Conservation (phyloP, 192 early-diverging fungal genomes). For the Globomyces pollinis-pini region DNA sequence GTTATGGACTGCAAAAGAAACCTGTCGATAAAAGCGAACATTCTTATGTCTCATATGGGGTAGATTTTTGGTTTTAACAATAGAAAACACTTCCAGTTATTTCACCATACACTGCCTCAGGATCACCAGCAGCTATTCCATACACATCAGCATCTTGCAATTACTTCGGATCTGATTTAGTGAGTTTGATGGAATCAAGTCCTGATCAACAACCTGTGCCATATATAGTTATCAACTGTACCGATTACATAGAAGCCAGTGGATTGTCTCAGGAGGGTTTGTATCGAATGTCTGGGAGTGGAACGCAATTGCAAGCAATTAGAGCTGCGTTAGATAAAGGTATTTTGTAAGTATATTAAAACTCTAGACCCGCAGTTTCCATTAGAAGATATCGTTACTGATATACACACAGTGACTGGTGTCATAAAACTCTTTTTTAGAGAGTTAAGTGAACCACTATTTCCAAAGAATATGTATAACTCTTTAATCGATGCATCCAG, state of each 20-base stretch:
- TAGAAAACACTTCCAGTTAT: neutral
- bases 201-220: constrained; percentile 71
- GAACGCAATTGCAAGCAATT: constrained; percentile 64
- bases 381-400: constrained; percentile 52
- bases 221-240: constrained; percentile 68
- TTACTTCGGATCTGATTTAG: constrained; percentile 71
- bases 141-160: constrained; percentile 15
- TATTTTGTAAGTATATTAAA: too few relatives aligned
- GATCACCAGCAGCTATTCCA: constrained; percentile 26
- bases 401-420: constrained; percentile 78
- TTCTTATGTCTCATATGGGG: constrained; percentile 15
- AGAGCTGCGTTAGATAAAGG: constrained; percentile 64
- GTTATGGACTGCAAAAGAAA: constrained; percentile 18
- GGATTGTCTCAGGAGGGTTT: constrained; percentile 62
- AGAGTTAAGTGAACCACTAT: constrained; percentile 83
- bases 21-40: constrained; percentile 28
- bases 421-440: constrained; percentile 91
- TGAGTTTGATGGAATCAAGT: constrained; percentile 44
- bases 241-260: constrained; percentile 72
- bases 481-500: constrained; percentile 65
- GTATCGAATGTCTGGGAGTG: constrained; percentile 83
- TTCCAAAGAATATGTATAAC: constrained; percentile 61
- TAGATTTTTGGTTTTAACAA: neutral
- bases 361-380: constrained; percentile 46
- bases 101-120: neutral